Base-by-base conservation (phyloP, 2,329 filamentous ascomycete genomes). In the Exophiala viscosa region DNA sequence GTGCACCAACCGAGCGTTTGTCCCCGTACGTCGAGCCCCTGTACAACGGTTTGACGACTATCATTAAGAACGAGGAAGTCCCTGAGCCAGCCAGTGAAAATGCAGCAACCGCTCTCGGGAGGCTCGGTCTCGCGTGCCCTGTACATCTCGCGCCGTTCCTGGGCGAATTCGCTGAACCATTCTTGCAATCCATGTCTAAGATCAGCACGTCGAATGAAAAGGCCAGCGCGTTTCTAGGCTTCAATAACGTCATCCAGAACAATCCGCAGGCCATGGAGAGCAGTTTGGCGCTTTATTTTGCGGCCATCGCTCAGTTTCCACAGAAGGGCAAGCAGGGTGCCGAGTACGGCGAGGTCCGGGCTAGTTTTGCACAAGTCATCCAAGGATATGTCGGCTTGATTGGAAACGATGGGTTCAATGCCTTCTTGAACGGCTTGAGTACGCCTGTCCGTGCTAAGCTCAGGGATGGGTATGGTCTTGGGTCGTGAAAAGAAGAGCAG, bases 181-280 rank as follows among this genome's bases (percentile, higher is more conserved):
- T 96, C 74, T 73, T 99, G 48, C 78, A 76, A 46, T 83, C 86
- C 2, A 95, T 99, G 81, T 81, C 83, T 55, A 87, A 90, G 58
- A 86, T 97, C 31, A 86, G 90, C 47, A 86, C 88, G 65, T 92
- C 90, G 2, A 88, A 95, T 55, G 93, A 99, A 72, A 99, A 99
- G 73, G 90, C 88, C 1, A 91, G 91, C 20, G 92, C 93, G 0
- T 89, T 97, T 69, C 84, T 89, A 64, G 93, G 93, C 0, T 96
- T 99, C 72, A 88, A 88, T 49, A 80, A 87, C 61, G 81, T 95
- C 43, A 87, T 97, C 3, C 81, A 87, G 57, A 83, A 84, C 65
- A 97, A 97, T 65, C 93, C 93, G 0, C 83, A 90, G 66, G 90
- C 90, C 1, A 92, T 99, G 83, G 93, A 97, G 72, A 86, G 86